Evolutionary conservation across 73 alveolate genomes (phyloP).

Genomic region (Blepharisma stoltei): DNA sequence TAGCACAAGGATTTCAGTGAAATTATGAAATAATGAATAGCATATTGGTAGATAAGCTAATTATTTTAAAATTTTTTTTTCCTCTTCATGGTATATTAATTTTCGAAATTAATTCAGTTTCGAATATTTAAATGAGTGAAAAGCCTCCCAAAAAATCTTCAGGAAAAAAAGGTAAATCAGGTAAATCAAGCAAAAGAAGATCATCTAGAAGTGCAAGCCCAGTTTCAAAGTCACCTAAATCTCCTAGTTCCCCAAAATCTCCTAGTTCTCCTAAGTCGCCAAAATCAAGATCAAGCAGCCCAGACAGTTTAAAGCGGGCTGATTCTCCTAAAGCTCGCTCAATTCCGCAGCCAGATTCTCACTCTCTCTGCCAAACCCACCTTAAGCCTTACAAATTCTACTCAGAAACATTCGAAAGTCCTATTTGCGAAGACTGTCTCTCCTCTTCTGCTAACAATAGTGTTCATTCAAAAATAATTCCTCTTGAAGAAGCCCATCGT

Average conservation of each 20-base stretch:
- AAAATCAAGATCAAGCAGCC: constrained; percentile 24
- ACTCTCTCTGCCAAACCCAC: constrained; percentile 43
- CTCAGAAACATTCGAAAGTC: constrained; percentile 96
- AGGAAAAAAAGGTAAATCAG: too few relatives aligned
- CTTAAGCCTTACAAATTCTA: constrained; percentile 58
- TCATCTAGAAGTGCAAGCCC: too few relatives aligned
- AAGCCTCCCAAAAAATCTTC: too few relatives aligned
- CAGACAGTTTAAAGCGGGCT: neutral
- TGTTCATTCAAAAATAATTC: constrained; percentile 84
- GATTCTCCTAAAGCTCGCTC: neutral
- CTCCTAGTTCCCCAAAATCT: neutral
- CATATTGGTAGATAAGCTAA: too few relatives aligned
- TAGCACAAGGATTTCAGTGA: too few relatives aligned
- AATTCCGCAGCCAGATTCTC: neutral
- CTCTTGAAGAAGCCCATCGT: constrained; percentile 88
- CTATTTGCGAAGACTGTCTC: constrained; percentile 93
- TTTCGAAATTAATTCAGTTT: too few relatives aligned
- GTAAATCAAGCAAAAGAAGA: too few relatives aligned
- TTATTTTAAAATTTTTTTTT: too few relatives aligned
- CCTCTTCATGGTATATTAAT: too few relatives aligned
- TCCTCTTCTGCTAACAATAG: constrained; percentile 96
- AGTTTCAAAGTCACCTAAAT: neutral
- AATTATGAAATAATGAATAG: too few relatives aligned
- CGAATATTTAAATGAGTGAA: too few relatives aligned
- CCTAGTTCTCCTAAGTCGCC: neutral